Evolutionary conservation across 1,139 yeast species (phyloP), one percentile per base, ranked within the genome.

Genomic region (Lodderomyces pseudojiufengensis): DNA sequence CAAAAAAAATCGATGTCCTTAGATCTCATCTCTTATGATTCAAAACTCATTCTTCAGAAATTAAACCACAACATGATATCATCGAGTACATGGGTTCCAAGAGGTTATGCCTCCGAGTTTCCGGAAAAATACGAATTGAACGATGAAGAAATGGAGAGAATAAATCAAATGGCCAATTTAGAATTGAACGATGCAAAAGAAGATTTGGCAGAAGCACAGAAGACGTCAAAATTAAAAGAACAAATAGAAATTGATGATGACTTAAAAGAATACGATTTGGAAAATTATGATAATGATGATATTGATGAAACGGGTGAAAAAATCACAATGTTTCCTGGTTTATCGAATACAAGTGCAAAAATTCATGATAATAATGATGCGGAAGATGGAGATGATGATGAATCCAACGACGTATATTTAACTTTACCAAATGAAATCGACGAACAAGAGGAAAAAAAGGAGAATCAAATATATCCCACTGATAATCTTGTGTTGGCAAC

Each of bases 21-120:
- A 18, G 20, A 14, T 21, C 25, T 24, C 30, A 15, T 33, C 30
- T 27, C 33, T 18, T 30, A 21, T 16, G 27, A 4, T 13, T 24
- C 23, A 10, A 25, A 20, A 13, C 15, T 20, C 12, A 13, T 20
- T 20, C 24, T 11, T 11, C 16, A 24, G 20, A 5, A 5, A 18
- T 18, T 7, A 18, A 18, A 13, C 11, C 9, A 10, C 27, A 23
- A 32, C 29, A 18, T 94, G 95, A 82, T 92, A 47, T 88, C 98
- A 34, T 84, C 97, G 23, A 82, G 94, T 35, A 68, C 83, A 35
- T 92, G 98, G 97, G 96, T 92, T 24, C 97, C 97, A 33, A 77
- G 96, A 53, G 99, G 99, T 9, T 84, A 75, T 58, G 95, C 98
- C 21, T 77, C 95, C 27, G 97, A 90, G 58, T 85, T 83, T 55